phyloP scores from a whole-genome alignment of 805 yeast genomes.

The Kuraishia floccosa region DNA sequence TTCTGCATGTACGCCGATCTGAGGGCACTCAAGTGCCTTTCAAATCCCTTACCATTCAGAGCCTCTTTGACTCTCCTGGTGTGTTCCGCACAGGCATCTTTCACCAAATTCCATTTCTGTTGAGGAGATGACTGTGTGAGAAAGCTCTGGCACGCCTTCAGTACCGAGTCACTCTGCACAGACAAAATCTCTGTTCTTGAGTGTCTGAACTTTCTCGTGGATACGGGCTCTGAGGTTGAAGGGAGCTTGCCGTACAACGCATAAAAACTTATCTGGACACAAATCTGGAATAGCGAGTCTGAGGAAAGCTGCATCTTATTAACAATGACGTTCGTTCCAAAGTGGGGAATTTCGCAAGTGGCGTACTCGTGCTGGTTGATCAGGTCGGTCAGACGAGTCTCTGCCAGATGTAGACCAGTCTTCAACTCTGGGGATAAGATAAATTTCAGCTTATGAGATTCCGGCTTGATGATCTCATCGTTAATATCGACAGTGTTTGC shows the following conservation, averaged over 20 bases:
- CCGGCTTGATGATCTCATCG: conserved; percentile 23
- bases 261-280: conserved; percentile 41
- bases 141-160: conserved; percentile 47
- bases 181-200: conserved; percentile 63
- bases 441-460: conserved; percentile 18
- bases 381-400: conserved; percentile 45
- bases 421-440: conserved; percentile 31
- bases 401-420: conserved; percentile 40
- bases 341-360: conserved; percentile 16
- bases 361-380: conserved; percentile 47
- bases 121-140: conserved; percentile 39
- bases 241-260: conserved; percentile 40
- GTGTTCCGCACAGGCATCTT: conserved; percentile 41
- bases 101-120: conserved; percentile 38
- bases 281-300: conserved; percentile 40
- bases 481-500: conserved; percentile 23
- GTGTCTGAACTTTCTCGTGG: conserved; percentile 57
- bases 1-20: conserved; percentile 42
- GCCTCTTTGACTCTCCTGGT: conserved; percentile 35
- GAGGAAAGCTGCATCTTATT: conserved; percentile 28
- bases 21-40: conserved; percentile 58
- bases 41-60: conserved; percentile 57
- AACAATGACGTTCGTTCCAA: conserved; percentile 22
- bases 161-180: conserved; percentile 42
- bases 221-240: conserved; percentile 32